A percentile compares a stretch with the other conserved stretches of the same genome.
Conservation (phyloP, 2,329 filamentous ascomycete species). For the Pyrenophora graminea region DNA sequence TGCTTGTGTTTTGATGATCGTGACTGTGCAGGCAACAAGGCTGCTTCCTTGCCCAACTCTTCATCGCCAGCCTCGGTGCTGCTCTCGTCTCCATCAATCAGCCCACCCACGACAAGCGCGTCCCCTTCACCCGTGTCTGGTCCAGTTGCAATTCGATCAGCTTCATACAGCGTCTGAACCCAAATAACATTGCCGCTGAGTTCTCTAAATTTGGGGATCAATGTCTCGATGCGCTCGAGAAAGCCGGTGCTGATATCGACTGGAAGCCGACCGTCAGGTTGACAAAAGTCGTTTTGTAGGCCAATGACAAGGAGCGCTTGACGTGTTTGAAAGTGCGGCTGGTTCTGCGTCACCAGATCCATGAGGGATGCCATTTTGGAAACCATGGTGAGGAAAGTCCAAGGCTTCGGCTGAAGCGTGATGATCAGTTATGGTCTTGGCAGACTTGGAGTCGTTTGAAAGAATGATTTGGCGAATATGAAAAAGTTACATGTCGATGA, state of each 20-base stretch:
- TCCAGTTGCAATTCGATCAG: constrained; percentile 61
- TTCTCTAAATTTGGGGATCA: constrained; percentile 74
- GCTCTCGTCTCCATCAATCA: constrained; percentile 41
- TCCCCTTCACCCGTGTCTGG: constrained; percentile 53
- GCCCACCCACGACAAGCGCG: constrained; percentile 49
- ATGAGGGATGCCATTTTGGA: constrained; percentile 48
- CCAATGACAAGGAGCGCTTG: constrained; percentile 82
- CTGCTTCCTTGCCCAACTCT: constrained; percentile 24
- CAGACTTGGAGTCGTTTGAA: neutral
- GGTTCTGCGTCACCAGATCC: constrained; percentile 51
- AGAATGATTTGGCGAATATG: too few relatives aligned
- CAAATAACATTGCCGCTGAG: constrained; percentile 74
- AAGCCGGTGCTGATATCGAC: constrained; percentile 68
- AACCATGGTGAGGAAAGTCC: constrained; percentile 11
- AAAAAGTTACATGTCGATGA: too few relatives aligned
- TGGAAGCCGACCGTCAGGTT: constrained; percentile 67
- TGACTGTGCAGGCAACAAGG: constrained; percentile 37
- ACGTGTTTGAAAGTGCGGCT: constrained; percentile 60
- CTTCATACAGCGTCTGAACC: constrained; percentile 76
- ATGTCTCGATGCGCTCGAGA: constrained; percentile 65
- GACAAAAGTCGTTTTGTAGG: constrained; percentile 87
- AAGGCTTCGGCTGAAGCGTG: constrained; percentile 1
- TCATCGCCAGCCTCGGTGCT: constrained; percentile 43
- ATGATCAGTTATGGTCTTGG: constrained; percentile 4
- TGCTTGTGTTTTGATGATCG: constrained; percentile 43